Conservation (phyloP, 1,139 yeast species). For the Blastobotrys persicus region DNA sequence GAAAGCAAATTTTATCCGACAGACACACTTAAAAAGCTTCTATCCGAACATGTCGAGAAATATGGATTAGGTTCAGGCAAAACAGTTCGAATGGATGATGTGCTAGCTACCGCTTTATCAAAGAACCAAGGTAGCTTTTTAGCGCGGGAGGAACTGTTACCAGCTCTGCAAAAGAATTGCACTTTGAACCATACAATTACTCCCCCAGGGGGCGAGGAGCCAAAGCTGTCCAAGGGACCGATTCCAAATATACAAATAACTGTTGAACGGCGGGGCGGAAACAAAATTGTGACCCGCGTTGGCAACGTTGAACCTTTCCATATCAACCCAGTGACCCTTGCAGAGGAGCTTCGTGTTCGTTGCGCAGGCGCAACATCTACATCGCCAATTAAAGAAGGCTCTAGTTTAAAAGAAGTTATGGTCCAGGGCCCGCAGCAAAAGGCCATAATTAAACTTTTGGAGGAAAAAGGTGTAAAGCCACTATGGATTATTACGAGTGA, state of each 20-base stretch:
- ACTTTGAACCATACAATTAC: constrained; percentile 57
- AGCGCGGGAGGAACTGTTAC: constrained; percentile 52
- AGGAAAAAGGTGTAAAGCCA: constrained; percentile 62
- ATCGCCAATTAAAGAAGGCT: constrained; percentile 44
- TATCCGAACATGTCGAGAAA: constrained; percentile 55
- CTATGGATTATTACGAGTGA: constrained; percentile 68
- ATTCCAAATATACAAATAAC: constrained; percentile 65
- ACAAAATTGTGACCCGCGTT: constrained; percentile 74
- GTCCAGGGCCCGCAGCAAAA: constrained; percentile 91
- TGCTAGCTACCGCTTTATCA: constrained; percentile 37
- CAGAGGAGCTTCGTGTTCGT: constrained; percentile 66
- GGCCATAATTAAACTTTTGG: constrained; percentile 55
- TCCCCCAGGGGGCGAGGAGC: constrained; percentile 39
- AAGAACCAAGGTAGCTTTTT: constrained; percentile 24
- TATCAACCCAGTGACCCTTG: constrained; percentile 61
- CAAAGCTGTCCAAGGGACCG: constrained; percentile 49
- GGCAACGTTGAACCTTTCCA: constrained; percentile 66
- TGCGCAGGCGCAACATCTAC: constrained; percentile 91
- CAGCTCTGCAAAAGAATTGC: constrained; percentile 51
- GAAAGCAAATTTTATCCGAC: constrained; percentile 48
- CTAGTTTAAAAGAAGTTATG: constrained; percentile 58
- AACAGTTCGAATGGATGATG: constrained; percentile 54
- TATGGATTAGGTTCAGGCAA: constrained; percentile 53
- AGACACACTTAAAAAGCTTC: constrained; percentile 50
- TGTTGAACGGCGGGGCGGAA: constrained; percentile 77